A percentile compares a stretch with the other conserved stretches of the same genome.
These are phyloP conservation scores for Hypoxylon sp. DNA, from an alignment of 2,329 filamentous ascomycete genomes.

Conservation along the genomic window DNA sequence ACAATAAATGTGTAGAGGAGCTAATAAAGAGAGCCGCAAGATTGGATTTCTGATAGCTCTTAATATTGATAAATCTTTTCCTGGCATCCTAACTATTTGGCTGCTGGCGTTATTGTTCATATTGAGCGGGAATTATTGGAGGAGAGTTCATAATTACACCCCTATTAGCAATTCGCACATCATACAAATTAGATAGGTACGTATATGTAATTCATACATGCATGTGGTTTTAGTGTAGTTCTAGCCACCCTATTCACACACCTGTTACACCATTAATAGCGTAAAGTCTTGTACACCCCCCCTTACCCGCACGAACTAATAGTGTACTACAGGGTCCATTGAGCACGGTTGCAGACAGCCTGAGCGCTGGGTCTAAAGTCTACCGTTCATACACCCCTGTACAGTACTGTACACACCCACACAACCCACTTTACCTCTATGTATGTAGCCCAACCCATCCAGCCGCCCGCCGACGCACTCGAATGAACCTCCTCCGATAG, in stretches of 20 bases:
- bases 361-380: slow-evolving; percentile 28
- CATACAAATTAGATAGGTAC: slow-evolving; percentile 34
- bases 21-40: slow-evolving; percentile 19
- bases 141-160: slow-evolving; percentile 29
- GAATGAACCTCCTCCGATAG: slow-evolving; percentile 45
- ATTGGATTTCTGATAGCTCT: slow-evolving; percentile 19
- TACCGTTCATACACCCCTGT: slow-evolving; percentile 15
- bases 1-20: neutral
- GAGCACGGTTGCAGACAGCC: slow-evolving; percentile 37
- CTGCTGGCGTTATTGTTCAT: slow-evolving; percentile 5
- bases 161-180: slow-evolving; percentile 37
- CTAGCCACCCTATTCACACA: slow-evolving; percentile 15
- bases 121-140: slow-evolving; percentile 19
- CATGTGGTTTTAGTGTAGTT: slow-evolving; percentile 4
- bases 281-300: slow-evolving; percentile 17
- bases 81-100: neutral
- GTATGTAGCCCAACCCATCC: slow-evolving; percentile 40
- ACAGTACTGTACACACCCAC: slow-evolving; percentile 22
- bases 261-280: slow-evolving; percentile 22
- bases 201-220: slow-evolving; percentile 1
- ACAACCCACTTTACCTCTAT: slow-evolving; percentile 30
- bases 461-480: slow-evolving; percentile 42
- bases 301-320: slow-evolving; percentile 38
- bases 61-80: neutral
- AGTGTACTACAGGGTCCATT: slow-evolving; percentile 16